Evolutionary conservation across 139 green algal genomes (phyloP).

Genomic region (Coccomyxa sp.): DNA sequence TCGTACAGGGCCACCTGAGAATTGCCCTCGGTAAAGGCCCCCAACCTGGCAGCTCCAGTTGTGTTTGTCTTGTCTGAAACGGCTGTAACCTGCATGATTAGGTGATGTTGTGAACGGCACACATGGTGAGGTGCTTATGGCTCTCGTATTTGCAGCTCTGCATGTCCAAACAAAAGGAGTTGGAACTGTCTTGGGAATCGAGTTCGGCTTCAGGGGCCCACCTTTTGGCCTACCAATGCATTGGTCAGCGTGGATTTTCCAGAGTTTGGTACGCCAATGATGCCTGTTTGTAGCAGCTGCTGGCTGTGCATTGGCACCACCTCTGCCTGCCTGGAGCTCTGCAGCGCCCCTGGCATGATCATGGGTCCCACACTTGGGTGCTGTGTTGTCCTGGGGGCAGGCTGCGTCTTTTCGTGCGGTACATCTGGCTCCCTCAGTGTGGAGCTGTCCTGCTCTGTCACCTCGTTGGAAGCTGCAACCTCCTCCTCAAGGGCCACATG

Average conservation of each 20-base stretch:
- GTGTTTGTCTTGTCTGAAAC: conserved; percentile 85
- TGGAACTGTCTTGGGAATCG: neutral
- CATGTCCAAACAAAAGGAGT: neutral
- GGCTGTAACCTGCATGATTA: conserved; percentile 47
- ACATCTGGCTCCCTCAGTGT: neutral
- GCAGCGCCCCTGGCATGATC: neutral
- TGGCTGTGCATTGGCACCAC: conserved; percentile 6
- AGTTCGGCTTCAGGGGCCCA: no score
- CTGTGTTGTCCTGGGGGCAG: neutral
- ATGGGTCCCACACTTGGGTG: neutral
- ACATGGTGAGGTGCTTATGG: no score
- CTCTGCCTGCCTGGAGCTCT: neutral
- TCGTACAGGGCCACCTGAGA: conserved; percentile 62
- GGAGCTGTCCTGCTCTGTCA: neutral
- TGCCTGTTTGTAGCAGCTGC: conserved; percentile 15
- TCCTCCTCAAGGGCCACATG: no score
- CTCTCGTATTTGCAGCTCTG: neutral
- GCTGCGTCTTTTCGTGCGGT: neutral
- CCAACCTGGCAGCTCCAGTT: conserved; percentile 50
- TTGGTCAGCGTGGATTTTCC: conserved; percentile 59
- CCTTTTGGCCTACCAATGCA: conserved; percentile 51
- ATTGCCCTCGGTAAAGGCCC: conserved; percentile 44
- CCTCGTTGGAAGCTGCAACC: neutral
- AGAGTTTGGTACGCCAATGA: conserved; percentile 52
- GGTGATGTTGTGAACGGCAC: neutral